phyloP scores from a whole-genome alignment of 495 filamentous ascomycete species.

The Talaromyces thailandensis region DNA sequence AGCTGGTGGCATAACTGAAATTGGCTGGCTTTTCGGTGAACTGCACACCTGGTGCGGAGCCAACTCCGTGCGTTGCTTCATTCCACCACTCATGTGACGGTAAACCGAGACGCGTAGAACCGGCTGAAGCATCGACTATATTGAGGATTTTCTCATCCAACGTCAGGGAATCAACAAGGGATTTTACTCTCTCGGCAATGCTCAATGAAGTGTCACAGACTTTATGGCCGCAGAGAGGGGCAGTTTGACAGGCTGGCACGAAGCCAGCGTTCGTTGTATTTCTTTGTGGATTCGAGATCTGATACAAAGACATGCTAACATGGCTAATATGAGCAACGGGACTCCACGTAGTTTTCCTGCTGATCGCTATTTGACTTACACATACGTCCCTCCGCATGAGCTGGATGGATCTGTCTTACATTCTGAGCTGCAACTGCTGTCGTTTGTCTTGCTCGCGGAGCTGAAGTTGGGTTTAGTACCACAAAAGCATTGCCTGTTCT shows the following conservation, averaged over 20 bases:
- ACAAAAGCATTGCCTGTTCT: not conserved
- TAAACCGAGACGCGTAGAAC: conserved; percentile 39
- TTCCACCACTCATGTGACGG: conserved; percentile 41
- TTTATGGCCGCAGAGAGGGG: not conserved
- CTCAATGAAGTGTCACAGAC: conserved; percentile 30
- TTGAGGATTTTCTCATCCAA: conserved; percentile 42
- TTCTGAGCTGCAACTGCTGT: not conserved
- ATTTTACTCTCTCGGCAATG: conserved; percentile 24
- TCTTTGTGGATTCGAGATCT: not conserved
- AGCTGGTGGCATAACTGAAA: conserved; percentile 45
- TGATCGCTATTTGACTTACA: not conserved
- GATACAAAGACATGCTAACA: not conserved
- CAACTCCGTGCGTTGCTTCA: conserved; percentile 46
- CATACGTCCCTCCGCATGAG: not conserved
- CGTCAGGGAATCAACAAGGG: conserved; percentile 18
- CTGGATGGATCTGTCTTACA: not conserved
- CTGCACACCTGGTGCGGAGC: conserved; percentile 32
- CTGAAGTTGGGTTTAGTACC: not conserved
- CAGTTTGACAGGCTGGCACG: not conserved
- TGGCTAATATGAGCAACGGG: not conserved
- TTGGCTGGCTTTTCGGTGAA: conserved; percentile 29
- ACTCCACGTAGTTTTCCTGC: not conserved
- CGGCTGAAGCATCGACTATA: conserved; percentile 33
- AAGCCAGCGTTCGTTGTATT: not conserved
- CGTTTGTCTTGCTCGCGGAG: not conserved